A percentile compares a stretch with the other conserved stretches of the same genome.
These are phyloP conservation scores for Naganishia vaughanmartiniae DNA, from an alignment of 768 basidiomycete genomes.

Conservation along the genomic window DNA sequence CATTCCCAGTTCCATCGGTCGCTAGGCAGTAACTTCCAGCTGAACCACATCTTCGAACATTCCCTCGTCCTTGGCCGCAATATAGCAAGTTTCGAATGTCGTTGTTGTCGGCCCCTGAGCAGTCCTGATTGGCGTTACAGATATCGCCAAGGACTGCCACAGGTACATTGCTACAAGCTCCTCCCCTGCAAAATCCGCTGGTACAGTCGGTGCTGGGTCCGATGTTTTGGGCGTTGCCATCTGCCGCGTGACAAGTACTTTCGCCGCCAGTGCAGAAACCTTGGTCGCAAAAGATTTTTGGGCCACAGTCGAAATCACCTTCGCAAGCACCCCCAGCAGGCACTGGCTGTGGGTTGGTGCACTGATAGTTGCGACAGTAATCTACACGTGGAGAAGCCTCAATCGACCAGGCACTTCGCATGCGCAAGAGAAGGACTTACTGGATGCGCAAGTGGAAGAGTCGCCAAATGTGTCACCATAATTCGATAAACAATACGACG, in stretches of 20 bases:
- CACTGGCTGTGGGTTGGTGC: background rate
- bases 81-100: background rate
- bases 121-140: slow-evolving; percentile 11
- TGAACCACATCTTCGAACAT: no score
- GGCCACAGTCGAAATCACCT: background rate
- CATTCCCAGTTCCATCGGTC: no score
- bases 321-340: background rate
- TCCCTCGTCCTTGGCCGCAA: no score
- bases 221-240: background rate
- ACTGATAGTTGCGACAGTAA: background rate
- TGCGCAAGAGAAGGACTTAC: background rate
- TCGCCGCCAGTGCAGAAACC: slow-evolving; percentile 20
- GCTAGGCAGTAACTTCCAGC: no score
- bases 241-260: background rate
- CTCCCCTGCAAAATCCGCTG: slow-evolving; percentile 1
- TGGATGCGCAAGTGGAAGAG: background rate
- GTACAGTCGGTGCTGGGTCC: slow-evolving; percentile 4
- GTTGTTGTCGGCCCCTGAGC: slow-evolving; percentile 10
- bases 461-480: background rate
- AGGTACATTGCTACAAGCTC: slow-evolving; percentile 6
- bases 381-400: background rate
- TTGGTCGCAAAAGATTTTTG: background rate
- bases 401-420: no score
- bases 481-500: background rate
- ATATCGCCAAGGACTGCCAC: background rate